Evolutionary conservation across 2,329 filamentous ascomycete genomes (phyloP), one percentile per base, ranked within the genome.

Genomic region (Fusarium ramigenum): DNA sequence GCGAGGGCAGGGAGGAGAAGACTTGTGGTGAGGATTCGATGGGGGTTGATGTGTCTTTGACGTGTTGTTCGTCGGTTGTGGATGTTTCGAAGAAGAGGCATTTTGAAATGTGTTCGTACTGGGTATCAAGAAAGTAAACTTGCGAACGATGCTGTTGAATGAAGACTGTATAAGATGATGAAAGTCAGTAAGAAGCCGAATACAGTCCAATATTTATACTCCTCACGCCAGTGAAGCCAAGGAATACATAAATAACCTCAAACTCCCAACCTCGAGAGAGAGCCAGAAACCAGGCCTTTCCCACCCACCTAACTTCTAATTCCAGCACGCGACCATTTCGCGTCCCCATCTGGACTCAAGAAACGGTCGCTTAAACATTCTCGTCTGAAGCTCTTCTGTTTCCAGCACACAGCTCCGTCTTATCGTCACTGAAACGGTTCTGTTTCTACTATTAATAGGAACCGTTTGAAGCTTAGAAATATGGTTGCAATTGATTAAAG

Each of bases 361-460:
- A 21, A 19, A 40, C 15, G 15, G 10, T 46, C 59, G 28, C 32
- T n/a, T 39, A 46, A 19, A 23, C 46, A 14, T 23, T 56, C 28
- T 39, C 50, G 12, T 65, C 62, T 62, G 19, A 44, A 46, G 7
- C 11, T 18, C 25, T 44, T 50, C 9, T 39, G 34, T 50, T 50
- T 16, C 5, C 21, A 46, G 28, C 7, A 5, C 18, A 7, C 14
- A 8, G 1, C 30, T 32, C 61, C 25, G 16, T 37, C 36, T 37
- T 37, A 9, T 37, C 36, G 36, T 16, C 62, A 52, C 46, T 21
- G 36, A 64, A 39, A 64, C 46, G 5, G 62, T 56, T 64, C 28
- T 9, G 60, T 65, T 56, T 64, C 62, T 65, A 54, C 46, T 64
- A 64, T 44, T 23, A 46, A 46, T 65, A 65, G 60, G 1, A 6